Evolutionary conservation across 108 stramenopile species (phyloP).

Genomic region (Discostella pseudostelligera): DNA sequence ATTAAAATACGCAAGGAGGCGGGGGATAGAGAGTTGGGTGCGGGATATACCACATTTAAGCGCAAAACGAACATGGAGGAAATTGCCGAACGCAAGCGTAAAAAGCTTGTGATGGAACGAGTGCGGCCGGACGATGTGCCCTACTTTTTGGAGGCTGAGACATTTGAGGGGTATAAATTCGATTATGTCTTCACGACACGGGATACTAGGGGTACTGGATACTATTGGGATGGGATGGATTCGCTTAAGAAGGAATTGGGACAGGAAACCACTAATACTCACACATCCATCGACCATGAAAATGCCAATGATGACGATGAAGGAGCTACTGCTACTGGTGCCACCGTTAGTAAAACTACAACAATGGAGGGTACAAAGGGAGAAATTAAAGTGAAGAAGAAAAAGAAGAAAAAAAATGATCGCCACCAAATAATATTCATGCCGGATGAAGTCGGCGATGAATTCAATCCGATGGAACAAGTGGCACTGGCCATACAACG

Average conservation of each 20-base stretch:
- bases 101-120: constrained; percentile 52
- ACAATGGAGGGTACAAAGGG: constrained; percentile 14
- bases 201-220: constrained; percentile 67
- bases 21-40: constrained; percentile 52
- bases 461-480: constrained; percentile 76
- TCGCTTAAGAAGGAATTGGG: constrained; percentile 55
- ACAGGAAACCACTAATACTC: not conserved
- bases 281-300: not conserved
- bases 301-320: constrained; percentile 1
- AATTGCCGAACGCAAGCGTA: constrained; percentile 46
- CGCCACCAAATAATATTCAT: constrained; percentile 27
- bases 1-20: constrained; percentile 54
- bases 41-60: constrained; percentile 71
- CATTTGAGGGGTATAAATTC: constrained; percentile 73
- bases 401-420: constrained; percentile 40
- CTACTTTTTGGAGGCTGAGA: constrained; percentile 61
- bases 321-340: not conserved
- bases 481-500: constrained; percentile 57
- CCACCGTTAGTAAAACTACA: constrained; percentile 2
- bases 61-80: constrained; percentile 54
- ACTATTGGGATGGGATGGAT: constrained; percentile 90
- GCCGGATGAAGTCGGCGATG: constrained; percentile 42
- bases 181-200: constrained; percentile 85
- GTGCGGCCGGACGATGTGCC: constrained; percentile 63
- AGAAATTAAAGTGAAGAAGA: constrained; percentile 47